Conservation (phyloP, 345 rosid genomes). For the Nasturtium officinale region DNA sequence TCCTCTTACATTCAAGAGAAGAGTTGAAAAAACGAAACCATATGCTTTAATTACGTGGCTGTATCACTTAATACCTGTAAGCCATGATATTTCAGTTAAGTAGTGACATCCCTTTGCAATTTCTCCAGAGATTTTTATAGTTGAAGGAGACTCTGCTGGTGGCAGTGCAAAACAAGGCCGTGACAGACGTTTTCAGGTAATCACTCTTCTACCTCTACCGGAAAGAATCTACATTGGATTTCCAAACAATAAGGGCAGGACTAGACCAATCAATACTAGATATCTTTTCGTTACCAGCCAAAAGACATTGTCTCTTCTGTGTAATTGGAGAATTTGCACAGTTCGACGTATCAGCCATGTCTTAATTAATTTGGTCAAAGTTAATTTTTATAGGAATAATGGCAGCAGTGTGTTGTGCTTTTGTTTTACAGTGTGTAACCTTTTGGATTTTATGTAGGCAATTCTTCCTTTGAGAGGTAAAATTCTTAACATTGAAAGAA, state of each 20-base stretch:
- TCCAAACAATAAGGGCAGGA: too few relatives aligned
- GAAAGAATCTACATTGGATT: too few relatives aligned
- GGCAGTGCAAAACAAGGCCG: constrained; percentile 99
- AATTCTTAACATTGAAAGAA: constrained; percentile 90
- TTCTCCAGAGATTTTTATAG: constrained; percentile 86
- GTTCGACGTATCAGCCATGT: not conserved
- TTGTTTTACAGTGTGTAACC: constrained; percentile 16
- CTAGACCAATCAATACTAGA: not conserved
- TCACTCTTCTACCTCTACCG: constrained; percentile 17
- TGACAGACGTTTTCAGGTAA: constrained; percentile 97
- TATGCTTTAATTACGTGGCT: not conserved
- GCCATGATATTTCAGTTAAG: constrained; percentile 13
- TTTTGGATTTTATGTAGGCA: constrained; percentile 58
- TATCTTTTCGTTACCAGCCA: not conserved
- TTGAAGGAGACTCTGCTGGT: constrained; percentile 99
- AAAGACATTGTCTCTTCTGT: not conserved
- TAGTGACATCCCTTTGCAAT: constrained; percentile 26
- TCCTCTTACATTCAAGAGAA: constrained; percentile 7
- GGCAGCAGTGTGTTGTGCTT: not conserved
- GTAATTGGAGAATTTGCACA: constrained; percentile 2
- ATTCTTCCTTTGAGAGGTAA: constrained; percentile 98
- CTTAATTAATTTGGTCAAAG: not conserved
- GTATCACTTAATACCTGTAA: not conserved
- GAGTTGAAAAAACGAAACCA: not conserved
- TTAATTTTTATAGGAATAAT: not conserved